These are phyloP conservation scores for Castanea mollissima DNA, from an alignment of 306 rosid species.

Conservation along the genomic window DNA sequence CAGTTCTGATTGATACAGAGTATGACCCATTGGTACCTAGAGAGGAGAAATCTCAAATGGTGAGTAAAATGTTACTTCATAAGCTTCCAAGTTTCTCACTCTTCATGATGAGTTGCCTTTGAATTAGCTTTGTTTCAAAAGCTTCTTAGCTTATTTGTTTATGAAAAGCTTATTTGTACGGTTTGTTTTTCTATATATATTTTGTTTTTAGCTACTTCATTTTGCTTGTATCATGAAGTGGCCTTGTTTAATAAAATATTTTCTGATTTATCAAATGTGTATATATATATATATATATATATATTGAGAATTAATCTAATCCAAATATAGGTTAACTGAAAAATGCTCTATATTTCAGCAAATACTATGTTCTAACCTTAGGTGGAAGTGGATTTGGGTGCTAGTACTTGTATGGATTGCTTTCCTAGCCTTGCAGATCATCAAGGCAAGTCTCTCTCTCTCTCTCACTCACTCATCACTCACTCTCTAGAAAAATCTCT, in stretches of 20 bases:
- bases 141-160: too few relatives aligned
- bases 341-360: conserved; percentile 39
- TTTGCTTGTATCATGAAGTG: too few relatives aligned
- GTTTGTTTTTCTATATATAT: too few relatives aligned
- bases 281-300: too few relatives aligned
- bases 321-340: too few relatives aligned
- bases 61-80: conserved; percentile 23
- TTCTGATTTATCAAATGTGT: too few relatives aligned
- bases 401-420: conserved; percentile 53
- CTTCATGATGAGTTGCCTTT: background rate
- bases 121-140: too few relatives aligned
- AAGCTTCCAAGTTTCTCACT: background rate
- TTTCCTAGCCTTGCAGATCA: conserved; percentile 69
- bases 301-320: too few relatives aligned
- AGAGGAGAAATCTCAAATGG: conserved; percentile 58
- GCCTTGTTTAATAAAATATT: too few relatives aligned
- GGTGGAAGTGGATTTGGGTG: conserved; percentile 58
- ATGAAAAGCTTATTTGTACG: too few relatives aligned
- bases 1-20: conserved; percentile 58
- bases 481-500: background rate
- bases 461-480: conserved; percentile 8
- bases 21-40: conserved; percentile 52
- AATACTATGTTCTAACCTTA: conserved; percentile 59
- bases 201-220: too few relatives aligned
- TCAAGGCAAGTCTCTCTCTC: conserved; percentile 50